Percentiles rank a stretch among this genome's conserved stretches.
Evolutionary conservation across 768 basidiomycete genomes (phyloP).

Genomic region (Ramaria rubella): DNA sequence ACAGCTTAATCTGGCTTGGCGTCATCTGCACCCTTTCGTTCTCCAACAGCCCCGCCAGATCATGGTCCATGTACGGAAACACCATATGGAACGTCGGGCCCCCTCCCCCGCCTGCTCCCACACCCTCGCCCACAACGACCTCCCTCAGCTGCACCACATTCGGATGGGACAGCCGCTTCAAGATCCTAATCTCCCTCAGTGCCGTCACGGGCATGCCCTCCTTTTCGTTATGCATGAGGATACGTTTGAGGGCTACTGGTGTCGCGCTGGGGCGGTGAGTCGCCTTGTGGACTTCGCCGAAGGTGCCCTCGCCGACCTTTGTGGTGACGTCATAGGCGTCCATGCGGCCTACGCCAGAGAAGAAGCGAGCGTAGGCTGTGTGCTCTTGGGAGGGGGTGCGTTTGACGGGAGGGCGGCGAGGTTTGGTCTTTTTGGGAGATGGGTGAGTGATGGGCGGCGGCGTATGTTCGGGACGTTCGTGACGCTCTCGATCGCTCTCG

Average conservation of each 20-base stretch:
- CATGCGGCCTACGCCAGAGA: constrained; percentile 65
- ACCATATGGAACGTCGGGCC: constrained; percentile 99
- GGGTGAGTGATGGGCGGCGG: constrained; percentile 6
- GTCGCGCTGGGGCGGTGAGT: constrained; percentile 52
- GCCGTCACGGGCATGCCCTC: constrained; percentile 98
- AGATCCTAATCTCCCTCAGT: constrained; percentile 91
- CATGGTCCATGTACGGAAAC: constrained; percentile 99
- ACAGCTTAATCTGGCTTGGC: constrained; percentile 86
- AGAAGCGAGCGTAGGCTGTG: constrained; percentile 58
- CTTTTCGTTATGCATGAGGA: constrained; percentile 93
- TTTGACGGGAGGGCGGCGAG: constrained; percentile 38
- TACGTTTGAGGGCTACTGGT: constrained; percentile 84
- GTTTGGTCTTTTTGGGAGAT: constrained; percentile 19
- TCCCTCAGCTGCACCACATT: constrained; percentile 84
- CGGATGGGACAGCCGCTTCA: constrained; percentile 82
- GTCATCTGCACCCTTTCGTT: constrained; percentile 82
- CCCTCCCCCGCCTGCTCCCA: no score
- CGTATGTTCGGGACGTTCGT: not conserved
- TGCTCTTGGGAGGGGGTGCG: constrained; percentile 60
- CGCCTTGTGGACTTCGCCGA: constrained; percentile 93
- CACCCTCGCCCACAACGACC: no score
- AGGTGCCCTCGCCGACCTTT: constrained; percentile 95
- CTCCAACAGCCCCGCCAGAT: constrained; percentile 89
- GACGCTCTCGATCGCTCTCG: no score
- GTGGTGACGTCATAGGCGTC: constrained; percentile 73